A percentile compares a stretch with the other conserved stretches of the same genome.
Evolutionary conservation across 192 early-diverging fungal genomes (phyloP).

Genomic region (Coemansia asiatica): DNA sequence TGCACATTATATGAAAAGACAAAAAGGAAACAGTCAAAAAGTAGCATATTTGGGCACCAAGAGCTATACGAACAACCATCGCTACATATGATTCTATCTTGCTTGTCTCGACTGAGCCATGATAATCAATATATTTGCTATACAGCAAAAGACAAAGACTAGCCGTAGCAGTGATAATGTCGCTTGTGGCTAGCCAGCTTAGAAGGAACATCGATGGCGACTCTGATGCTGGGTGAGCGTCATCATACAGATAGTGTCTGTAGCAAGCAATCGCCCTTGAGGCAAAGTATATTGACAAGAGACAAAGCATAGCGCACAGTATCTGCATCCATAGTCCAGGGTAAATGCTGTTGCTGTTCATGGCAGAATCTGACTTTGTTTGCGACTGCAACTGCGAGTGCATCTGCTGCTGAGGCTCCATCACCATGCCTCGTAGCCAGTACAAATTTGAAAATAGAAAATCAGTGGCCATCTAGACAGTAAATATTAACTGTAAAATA

Average conservation of each 20-base stretch:
- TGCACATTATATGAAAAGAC: constrained; percentile 24
- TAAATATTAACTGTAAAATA: neutral
- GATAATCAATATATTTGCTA: neutral
- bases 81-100: neutral
- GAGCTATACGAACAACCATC: constrained; percentile 14
- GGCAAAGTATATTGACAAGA: constrained; percentile 17
- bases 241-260: constrained; percentile 22
- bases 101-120: neutral
- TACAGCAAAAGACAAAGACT: neutral
- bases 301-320: constrained; percentile 10
- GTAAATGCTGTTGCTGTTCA: neutral
- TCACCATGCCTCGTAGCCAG: neutral
- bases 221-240: constrained; percentile 17
- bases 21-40: constrained; percentile 17
- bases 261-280: constrained; percentile 12
- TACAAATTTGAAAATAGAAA: neutral
- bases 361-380: neutral
- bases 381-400: too few species aligned
- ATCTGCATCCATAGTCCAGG: constrained; percentile 11
- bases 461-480: neutral
- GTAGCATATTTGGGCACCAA: constrained; percentile 35
- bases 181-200: constrained; percentile 31
- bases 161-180: constrained; percentile 11
- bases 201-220: constrained; percentile 35
- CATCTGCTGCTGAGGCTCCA: neutral